phyloP scores from a whole-genome alignment of 2,329 filamentous ascomycete genomes.

The Phaeosphaeriaceae sp. region DNA sequence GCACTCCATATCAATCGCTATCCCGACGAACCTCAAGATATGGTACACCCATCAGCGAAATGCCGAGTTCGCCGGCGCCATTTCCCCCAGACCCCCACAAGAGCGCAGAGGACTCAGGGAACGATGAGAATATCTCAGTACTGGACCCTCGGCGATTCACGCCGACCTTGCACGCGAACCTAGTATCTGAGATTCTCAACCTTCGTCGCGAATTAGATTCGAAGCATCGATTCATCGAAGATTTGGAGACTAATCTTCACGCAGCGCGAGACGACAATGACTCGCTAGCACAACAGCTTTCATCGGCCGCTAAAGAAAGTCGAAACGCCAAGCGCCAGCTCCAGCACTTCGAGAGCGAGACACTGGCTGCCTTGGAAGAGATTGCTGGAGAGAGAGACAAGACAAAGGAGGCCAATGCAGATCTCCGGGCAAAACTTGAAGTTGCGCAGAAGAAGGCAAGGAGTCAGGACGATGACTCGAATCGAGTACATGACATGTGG shows the following conservation, averaged over 20 bases:
- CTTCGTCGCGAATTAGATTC: conserved; percentile 89
- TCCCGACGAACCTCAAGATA: conserved; percentile 73
- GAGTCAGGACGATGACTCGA: conserved; percentile 81
- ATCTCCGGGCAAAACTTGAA: conserved; percentile 81
- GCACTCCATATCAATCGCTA: conserved; percentile 71
- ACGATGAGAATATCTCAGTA: conserved; percentile 75
- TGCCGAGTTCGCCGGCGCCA: conserved; percentile 68
- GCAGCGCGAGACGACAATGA: conserved; percentile 78
- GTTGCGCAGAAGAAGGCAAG: conserved; percentile 77
- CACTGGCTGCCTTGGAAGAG: conserved; percentile 83
- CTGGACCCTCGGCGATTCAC: conserved; percentile 93
- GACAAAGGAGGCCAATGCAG: conserved; percentile 74
- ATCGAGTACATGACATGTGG: conserved; percentile 81
- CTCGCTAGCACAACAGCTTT: conserved; percentile 67
- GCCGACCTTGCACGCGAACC: conserved; percentile 89
- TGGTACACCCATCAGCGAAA: conserved; percentile 66
- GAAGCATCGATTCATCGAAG: conserved; percentile 86
- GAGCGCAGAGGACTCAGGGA: conserved; percentile 54
- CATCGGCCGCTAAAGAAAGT: conserved; percentile 75
- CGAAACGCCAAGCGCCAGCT: conserved; percentile 85
- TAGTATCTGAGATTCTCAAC: conserved; percentile 92
- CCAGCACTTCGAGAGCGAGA: conserved; percentile 85
- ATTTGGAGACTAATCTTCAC: conserved; percentile 78
- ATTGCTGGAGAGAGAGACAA: conserved; percentile 86
- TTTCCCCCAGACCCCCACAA: conserved; percentile 60